phyloP scores from a whole-genome alignment of 768 basidiomycete genomes.

The Dioszegia hungarica region DNA sequence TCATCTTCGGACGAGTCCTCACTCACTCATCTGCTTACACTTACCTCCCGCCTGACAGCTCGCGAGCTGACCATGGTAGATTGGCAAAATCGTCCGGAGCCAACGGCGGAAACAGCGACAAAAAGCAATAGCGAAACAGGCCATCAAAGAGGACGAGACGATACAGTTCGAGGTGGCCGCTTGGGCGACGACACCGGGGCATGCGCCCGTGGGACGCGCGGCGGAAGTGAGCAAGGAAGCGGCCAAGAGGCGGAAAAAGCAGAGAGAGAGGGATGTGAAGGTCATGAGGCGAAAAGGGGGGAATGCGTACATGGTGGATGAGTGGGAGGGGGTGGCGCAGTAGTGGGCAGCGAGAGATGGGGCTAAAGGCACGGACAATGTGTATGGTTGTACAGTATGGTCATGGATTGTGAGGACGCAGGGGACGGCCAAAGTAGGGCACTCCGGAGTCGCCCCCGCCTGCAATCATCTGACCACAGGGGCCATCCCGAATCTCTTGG shows the following conservation, averaged over 20 bases:
- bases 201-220: conserved; percentile 12
- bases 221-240: neutral
- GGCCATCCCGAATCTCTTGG: no score
- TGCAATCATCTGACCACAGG: no score
- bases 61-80: neutral
- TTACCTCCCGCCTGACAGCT: no score
- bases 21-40: no score
- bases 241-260: conserved; percentile 15
- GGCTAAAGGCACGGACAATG: neutral
- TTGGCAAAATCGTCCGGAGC: conserved; percentile 14
- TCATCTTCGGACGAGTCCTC: no score
- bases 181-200: conserved; percentile 35
- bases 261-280: conserved; percentile 21
- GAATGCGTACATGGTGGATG: conserved; percentile 37
- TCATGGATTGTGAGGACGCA: no score
- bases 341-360: neutral
- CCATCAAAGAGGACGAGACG: conserved; percentile 29
- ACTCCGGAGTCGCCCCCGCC: no score
- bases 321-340: conserved; percentile 38
- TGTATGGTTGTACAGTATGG: no score
- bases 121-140: conserved; percentile 11
- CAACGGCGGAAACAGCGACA: conserved; percentile 17
- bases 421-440: no score
- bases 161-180: conserved; percentile 40
- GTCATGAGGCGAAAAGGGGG: conserved; percentile 31